Base-by-base conservation (phyloP, 2,329 filamentous ascomycete genomes). In the Cercospora nicotianae region DNA sequence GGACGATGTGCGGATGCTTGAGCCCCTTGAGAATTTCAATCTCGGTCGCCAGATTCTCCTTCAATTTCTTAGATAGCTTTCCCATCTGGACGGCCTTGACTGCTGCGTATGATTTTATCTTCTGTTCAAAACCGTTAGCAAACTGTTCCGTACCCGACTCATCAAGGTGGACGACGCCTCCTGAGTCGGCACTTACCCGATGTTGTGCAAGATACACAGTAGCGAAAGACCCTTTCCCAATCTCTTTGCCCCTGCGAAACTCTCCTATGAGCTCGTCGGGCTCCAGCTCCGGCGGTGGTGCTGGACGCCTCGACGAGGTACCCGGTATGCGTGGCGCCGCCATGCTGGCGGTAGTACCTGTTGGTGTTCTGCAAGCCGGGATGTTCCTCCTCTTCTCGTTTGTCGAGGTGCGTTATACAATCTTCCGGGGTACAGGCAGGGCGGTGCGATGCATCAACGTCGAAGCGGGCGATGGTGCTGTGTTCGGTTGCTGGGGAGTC, bases 171-270 rank as follows among this genome's bases (percentile, higher is more conserved):
- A n/a, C 26, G 12, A 58, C n/a, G 20, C n/a, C 26, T 36, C 13
- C 26, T 16, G n/a, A 9, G 20, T 16, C 6, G 23, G n/a, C 16
- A 71, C 72, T 57, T 67, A 78, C 77, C 69, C 73, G 72, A 69
- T 80, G 78, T 62, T 78, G 76, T 53, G 77, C 78, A 28, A 79
- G 72, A 80, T 95, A 98, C 73, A 99, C 95, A 73, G 93, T 93
- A 72, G 95, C 95, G 84, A 98, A 99, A 83, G 95, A 98, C 70
- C 95, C 95, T 82, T 95, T 95, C 71, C 95, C 95, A 79, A 98
- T 97, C 82, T 97, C 92, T 74, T 91, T 89, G 74, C 93, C 88
- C 76, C 94, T 89, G 75, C 87, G 87, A 81, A 96, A 97, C 76
- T 91, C 89, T 73, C 93, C 92, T 75, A 95, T 85, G 57, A 81